Evolutionary conservation across 345 rosid species (phyloP).

Genomic region (Eucalyptus pauciflora): DNA sequence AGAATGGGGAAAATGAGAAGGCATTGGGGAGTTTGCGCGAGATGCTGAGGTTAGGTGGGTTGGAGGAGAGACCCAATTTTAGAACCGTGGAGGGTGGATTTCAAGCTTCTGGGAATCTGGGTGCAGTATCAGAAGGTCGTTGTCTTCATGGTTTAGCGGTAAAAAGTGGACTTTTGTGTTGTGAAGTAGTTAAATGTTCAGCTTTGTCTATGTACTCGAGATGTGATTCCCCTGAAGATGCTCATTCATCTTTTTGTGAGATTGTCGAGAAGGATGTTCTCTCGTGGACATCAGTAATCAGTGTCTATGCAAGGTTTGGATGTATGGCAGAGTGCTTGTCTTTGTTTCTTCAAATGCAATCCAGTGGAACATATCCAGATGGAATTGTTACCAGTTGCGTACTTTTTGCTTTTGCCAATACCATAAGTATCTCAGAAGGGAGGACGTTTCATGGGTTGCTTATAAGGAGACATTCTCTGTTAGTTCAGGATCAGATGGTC

Average conservation of each 20-base stretch:
- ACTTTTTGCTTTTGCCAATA: constrained; percentile 37
- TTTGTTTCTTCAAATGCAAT: constrained; percentile 52
- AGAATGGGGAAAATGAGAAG: constrained; percentile 42
- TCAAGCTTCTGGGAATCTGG: constrained; percentile 51
- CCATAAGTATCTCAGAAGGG: constrained; percentile 20
- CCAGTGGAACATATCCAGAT: constrained; percentile 25
- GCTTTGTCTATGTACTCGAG: constrained; percentile 42
- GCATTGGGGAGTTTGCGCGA: constrained; percentile 33
- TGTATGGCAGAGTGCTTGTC: constrained; percentile 22
- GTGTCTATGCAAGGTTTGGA: constrained; percentile 37
- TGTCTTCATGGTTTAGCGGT: constrained; percentile 48
- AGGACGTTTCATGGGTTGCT: constrained; percentile 52
- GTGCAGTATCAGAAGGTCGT: constrained; percentile 28
- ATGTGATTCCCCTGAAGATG: constrained; percentile 29
- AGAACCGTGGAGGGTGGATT: constrained; percentile 55
- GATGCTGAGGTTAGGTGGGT: constrained; percentile 30
- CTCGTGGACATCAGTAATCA: constrained; percentile 62
- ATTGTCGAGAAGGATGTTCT: constrained; percentile 37
- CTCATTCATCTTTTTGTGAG: constrained; percentile 35
- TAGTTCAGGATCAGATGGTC: constrained; percentile 22
- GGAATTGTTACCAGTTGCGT: constrained; percentile 50
- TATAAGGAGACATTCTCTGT: constrained; percentile 22
- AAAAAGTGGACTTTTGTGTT: constrained; percentile 37
- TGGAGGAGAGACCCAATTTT: constrained; percentile 32
- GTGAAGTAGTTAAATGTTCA: constrained; percentile 24